Evolutionary conservation across 768 basidiomycete genomes (phyloP).

Genomic region (Serendipita sp.): DNA sequence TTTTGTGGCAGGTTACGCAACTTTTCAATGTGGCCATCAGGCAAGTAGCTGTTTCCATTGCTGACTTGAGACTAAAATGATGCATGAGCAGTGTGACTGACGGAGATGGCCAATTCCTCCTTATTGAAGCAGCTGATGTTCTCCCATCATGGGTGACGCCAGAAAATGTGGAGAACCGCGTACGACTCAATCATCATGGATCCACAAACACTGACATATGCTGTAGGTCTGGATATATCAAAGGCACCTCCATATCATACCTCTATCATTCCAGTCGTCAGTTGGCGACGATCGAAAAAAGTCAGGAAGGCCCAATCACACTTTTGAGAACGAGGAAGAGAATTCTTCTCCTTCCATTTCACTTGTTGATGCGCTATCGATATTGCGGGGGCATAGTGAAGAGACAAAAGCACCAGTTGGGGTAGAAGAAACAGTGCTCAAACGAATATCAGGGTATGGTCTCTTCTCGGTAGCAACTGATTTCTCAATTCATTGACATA

Average conservation of each 20-base stretch:
- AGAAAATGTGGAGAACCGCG: conserved; percentile 82
- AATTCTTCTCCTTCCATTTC: conserved; percentile 38
- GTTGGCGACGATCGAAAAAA: conserved; percentile 35
- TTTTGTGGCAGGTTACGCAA: conserved; percentile 58
- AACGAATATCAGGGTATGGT: conserved; percentile 47
- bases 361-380: conserved; percentile 42
- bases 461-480: background rate
- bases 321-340: conserved; percentile 21
- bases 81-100: conserved; percentile 46
- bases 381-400: conserved; percentile 38
- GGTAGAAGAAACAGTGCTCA: conserved; percentile 55
- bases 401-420: conserved; percentile 44
- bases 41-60: conserved; percentile 27
- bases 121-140: conserved; percentile 89
- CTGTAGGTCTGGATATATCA: conserved; percentile 78
- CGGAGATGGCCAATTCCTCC: conserved; percentile 86
- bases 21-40: conserved; percentile 71
- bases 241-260: conserved; percentile 74
- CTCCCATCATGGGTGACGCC: conserved; percentile 87
- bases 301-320: conserved; percentile 22
- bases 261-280: conserved; percentile 58
- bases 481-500: background rate
- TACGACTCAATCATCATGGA: conserved; percentile 29
- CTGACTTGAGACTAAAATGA: background rate
- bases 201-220: conserved; percentile 12